phyloP scores from a whole-genome alignment of 2,329 filamentous ascomycete species.

The Chaetomium strumarium region DNA sequence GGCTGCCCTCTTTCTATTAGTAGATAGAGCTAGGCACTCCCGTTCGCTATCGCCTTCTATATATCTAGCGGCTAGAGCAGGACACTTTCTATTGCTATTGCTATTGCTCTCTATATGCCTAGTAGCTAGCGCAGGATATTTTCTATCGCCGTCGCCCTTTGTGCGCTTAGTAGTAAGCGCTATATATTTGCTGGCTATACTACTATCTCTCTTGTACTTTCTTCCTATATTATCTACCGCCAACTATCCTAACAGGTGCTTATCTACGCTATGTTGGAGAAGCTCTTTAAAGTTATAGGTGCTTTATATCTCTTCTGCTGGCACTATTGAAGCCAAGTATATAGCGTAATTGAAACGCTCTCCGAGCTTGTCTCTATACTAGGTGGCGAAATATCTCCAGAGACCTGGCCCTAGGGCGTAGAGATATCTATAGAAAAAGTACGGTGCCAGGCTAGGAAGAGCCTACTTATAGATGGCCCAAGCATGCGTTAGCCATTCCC shows the following conservation, averaged over 20 bases:
- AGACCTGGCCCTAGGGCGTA: slow-evolving; percentile 1
- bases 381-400: slow-evolving; percentile 8
- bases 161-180: slow-evolving; percentile 5
- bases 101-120: too few species aligned
- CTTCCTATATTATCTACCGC: neutral
- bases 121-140: neutral
- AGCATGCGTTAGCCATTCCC: slow-evolving; percentile 11
- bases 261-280: slow-evolving; percentile 10
- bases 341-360: slow-evolving; percentile 3
- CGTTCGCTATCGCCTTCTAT: too few species aligned
- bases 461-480: slow-evolving; percentile 5
- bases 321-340: slow-evolving; percentile 7
- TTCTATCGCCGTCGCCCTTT: slow-evolving; percentile 1
- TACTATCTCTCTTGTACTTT: slow-evolving; percentile 10
- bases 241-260: slow-evolving; percentile 7
- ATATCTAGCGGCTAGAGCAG: neutral
- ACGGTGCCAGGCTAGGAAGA: slow-evolving; percentile 6
- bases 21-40: too few species aligned
- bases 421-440: slow-evolving; percentile 11
- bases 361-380: slow-evolving; percentile 3
- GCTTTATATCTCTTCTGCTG: slow-evolving; percentile 3
- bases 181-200: slow-evolving; percentile 1
- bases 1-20: slow-evolving; percentile 10
- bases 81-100: too few species aligned
- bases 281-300: slow-evolving; percentile 14